phyloP scores from a whole-genome alignment of 768 basidiomycete species.

The Pseudohyphozyma bogoriensis region DNA sequence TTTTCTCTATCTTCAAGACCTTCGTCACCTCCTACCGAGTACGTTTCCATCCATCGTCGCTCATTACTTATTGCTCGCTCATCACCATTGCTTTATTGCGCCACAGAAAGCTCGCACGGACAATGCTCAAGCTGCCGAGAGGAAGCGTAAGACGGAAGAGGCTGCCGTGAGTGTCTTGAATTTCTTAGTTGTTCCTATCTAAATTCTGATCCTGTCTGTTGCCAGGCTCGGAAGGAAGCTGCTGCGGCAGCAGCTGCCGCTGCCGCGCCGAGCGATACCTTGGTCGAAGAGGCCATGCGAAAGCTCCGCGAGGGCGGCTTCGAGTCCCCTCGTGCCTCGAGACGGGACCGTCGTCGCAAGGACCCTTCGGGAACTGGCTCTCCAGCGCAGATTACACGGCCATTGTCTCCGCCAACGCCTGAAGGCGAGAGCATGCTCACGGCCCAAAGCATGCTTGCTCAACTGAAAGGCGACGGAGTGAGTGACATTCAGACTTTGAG shows the following conservation, averaged over 20 bases:
- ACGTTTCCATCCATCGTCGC: neutral
- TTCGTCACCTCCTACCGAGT: constrained; percentile 77
- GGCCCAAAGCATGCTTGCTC: no score
- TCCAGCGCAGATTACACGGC: no score
- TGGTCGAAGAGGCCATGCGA: constrained; percentile 25
- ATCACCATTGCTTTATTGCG: no score
- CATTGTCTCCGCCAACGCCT: no score
- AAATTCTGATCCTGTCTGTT: no score
- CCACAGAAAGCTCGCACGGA: constrained; percentile 14
- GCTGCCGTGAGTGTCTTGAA: neutral
- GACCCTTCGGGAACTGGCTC: no score
- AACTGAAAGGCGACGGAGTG: no score
- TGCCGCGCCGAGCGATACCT: constrained; percentile 5
- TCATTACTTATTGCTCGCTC: no score
- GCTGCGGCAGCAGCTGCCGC: constrained; percentile 10
- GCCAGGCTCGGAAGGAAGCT: constrained; percentile 24
- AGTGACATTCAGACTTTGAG: no score
- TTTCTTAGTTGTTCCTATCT: neutral
- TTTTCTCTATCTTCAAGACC: constrained; percentile 94
- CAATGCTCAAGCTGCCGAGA: constrained; percentile 13
- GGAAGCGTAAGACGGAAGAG: constrained; percentile 4
- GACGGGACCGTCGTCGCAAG: no score
- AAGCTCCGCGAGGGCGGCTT: constrained; percentile 18
- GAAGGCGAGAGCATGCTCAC: no score
- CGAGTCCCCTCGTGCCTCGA: no score